phyloP scores from a whole-genome alignment of 1,139 yeast species.

The Candida tunisiensis region DNA sequence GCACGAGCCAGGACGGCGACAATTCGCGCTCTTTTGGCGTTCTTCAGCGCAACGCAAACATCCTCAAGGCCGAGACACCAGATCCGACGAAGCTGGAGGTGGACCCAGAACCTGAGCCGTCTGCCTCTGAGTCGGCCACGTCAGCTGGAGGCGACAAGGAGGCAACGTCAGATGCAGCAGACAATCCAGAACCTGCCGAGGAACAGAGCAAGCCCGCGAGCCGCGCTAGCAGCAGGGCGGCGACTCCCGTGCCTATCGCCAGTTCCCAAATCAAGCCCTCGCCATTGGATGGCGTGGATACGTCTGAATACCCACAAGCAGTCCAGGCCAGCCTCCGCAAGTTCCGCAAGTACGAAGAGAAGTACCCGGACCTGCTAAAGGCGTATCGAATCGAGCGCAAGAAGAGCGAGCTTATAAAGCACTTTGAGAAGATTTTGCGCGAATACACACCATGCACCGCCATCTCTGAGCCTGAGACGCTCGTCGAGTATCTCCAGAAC shows the following conservation, averaged over 20 bases:
- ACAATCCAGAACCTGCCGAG: too few relatives aligned
- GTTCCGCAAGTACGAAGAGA: slow-evolving; percentile 76
- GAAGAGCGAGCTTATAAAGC: slow-evolving; percentile 40
- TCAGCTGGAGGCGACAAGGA: slow-evolving; percentile 2
- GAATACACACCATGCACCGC: slow-evolving; percentile 73
- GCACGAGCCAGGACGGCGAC: too few relatives aligned
- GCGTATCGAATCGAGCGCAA: slow-evolving; percentile 75
- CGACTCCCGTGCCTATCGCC: too few relatives aligned
- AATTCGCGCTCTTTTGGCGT: too few relatives aligned
- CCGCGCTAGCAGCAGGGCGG: too few relatives aligned
- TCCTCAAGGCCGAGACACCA: slow-evolving; percentile 14
- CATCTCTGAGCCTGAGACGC: slow-evolving; percentile 50
- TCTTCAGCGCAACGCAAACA: slow-evolving; percentile 12
- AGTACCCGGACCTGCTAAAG: slow-evolving; percentile 61
- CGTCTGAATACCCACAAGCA: too few relatives aligned
- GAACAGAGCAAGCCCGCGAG: too few relatives aligned
- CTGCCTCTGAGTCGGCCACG: slow-evolving; percentile 1
- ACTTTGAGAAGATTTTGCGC: slow-evolving; percentile 53
- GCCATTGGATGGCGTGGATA: too few relatives aligned
- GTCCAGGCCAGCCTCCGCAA: slow-evolving; percentile 50
- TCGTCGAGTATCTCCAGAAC: slow-evolving; percentile 56
- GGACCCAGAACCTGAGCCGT: neutral
- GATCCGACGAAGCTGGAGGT: slow-evolving; percentile 8
- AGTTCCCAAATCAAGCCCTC: too few relatives aligned
- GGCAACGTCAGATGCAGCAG: too few relatives aligned